These are phyloP conservation scores for Lactarius vividus DNA, from an alignment of 768 basidiomycete genomes.

Conservation along the genomic window DNA sequence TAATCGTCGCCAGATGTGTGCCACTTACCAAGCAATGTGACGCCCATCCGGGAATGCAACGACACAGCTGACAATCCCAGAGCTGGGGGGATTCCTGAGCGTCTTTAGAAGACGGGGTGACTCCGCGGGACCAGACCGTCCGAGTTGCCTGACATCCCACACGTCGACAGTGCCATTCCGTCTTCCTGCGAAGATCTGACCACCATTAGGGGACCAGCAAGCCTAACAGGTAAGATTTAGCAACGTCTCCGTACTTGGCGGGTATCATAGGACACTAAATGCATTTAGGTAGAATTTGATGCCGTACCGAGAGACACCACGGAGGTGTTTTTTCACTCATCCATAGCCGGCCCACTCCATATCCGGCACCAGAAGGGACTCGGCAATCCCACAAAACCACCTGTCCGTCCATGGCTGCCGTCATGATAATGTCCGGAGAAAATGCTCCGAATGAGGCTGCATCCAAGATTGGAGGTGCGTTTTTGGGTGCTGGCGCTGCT, in stretches of 20 bases:
- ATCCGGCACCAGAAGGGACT: slow-evolving; percentile 51
- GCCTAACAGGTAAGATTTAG: slow-evolving; percentile 53
- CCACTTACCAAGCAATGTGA: slow-evolving; percentile 82
- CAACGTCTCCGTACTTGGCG: not conserved
- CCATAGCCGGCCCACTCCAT: slow-evolving; percentile 80
- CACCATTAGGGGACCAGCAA: slow-evolving; percentile 89
- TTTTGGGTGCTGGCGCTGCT: slow-evolving; percentile 49
- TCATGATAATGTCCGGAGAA: slow-evolving; percentile 84
- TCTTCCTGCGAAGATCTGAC: slow-evolving; percentile 86
- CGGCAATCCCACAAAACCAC: slow-evolving; percentile 90
- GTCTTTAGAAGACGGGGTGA: slow-evolving; percentile 81
- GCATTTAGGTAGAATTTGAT: slow-evolving; percentile 2
- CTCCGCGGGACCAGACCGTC: slow-evolving; percentile 54
- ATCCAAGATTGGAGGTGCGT: slow-evolving; percentile 73
- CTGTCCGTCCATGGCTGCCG: slow-evolving; percentile 88
- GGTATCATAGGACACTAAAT: slow-evolving; percentile 20
- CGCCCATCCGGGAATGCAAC: slow-evolving; percentile 89
- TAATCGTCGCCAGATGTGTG: not conserved
- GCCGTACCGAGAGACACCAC: slow-evolving; percentile 90
- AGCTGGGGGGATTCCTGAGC: slow-evolving; percentile 81
- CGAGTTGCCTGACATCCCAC: slow-evolving; percentile 89
- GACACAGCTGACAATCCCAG: slow-evolving; percentile 89
- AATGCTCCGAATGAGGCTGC: slow-evolving; percentile 55
- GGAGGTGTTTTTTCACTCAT: slow-evolving; percentile 91
- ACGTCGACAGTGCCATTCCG: slow-evolving; percentile 89